These are phyloP conservation scores for Lachnellula occidentalis DNA, from an alignment of 2,329 filamentous ascomycete genomes.

Conservation along the genomic window DNA sequence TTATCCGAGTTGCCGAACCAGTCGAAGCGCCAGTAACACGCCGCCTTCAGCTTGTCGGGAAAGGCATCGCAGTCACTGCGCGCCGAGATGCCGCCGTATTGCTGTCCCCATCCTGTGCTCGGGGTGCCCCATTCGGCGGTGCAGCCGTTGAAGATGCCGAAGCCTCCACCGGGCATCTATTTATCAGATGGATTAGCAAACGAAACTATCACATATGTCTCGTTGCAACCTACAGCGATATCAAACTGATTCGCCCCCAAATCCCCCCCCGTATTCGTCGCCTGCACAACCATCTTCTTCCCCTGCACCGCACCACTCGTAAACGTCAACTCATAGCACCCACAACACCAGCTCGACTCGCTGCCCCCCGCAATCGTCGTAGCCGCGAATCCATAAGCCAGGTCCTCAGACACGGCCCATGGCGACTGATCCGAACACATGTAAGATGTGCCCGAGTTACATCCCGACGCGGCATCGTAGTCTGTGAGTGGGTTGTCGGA, in stretches of 20 bases:
- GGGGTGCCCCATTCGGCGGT: slow-evolving; percentile 42
- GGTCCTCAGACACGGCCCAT: slow-evolving; percentile 52
- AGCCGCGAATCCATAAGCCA: slow-evolving; percentile 58
- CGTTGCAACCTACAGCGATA: slow-evolving; percentile 39
- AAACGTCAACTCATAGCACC: slow-evolving; percentile 51
- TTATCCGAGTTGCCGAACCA: slow-evolving; percentile 48
- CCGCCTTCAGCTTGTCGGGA: slow-evolving; percentile 38
- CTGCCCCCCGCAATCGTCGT: slow-evolving; percentile 49
- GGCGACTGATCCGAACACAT: slow-evolving; percentile 59
- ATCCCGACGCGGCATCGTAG: slow-evolving; percentile 45
- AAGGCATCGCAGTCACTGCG: slow-evolving; percentile 40
- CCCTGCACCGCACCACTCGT: slow-evolving; percentile 46
- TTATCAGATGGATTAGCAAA: not conserved
- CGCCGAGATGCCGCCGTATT: slow-evolving; percentile 44
- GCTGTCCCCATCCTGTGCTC: slow-evolving; percentile 38
- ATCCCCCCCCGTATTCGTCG: slow-evolving; percentile 57
- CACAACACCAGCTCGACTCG: slow-evolving; percentile 61
- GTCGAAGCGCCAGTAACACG: slow-evolving; percentile 49
- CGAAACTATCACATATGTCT: not conserved
- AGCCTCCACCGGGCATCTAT: slow-evolving; percentile 51
- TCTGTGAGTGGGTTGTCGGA: slow-evolving; percentile 49
- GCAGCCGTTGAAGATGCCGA: slow-evolving; percentile 52
- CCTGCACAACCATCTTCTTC: slow-evolving; percentile 60
- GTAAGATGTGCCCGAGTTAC: slow-evolving; percentile 40
- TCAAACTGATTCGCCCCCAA: slow-evolving; percentile 55